Percentiles rank a stretch among this genome's conserved stretches.
phyloP scores from a whole-genome alignment of 129 eudicot species.

The Scalesia atractyloides region DNA sequence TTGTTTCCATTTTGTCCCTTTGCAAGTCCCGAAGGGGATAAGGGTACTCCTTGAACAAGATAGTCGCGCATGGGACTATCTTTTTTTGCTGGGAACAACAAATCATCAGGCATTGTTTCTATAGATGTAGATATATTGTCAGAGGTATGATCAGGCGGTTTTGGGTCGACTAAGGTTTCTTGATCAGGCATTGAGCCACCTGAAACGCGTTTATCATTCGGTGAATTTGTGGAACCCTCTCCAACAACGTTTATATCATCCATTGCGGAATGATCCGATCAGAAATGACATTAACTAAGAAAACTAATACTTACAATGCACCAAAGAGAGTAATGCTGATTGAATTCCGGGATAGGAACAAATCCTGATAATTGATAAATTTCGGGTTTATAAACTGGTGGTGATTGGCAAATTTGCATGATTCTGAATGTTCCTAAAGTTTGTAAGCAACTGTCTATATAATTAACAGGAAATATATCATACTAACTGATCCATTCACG shows the following conservation, averaged over 20 bases:
- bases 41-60: conserved; percentile 24
- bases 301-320: not conserved
- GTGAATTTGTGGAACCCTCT: conserved; percentile 31
- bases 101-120: conserved; percentile 27
- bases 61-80: conserved; percentile 22
- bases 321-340: not conserved
- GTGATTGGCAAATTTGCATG: not conserved
- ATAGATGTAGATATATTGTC: conserved; percentile 29
- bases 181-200: conserved; percentile 35
- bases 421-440: conserved; percentile 15
- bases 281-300: conserved; percentile 21
- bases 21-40: conserved; percentile 25
- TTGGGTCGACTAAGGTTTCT: conserved; percentile 33
- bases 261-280: conserved; percentile 44
- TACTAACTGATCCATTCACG: too few species aligned
- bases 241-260: conserved; percentile 47
- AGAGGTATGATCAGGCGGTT: conserved; percentile 21
- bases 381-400: too few species aligned
- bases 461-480: not conserved
- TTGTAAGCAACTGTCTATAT: not conserved
- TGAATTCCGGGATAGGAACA: not conserved
- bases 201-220: conserved; percentile 27
- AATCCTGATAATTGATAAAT: not conserved
- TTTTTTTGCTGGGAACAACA: conserved; percentile 4
- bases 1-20: not conserved